Evolutionary conservation across 306 rosid genomes (phyloP).

Genomic region (Cucumis cinereus): DNA sequence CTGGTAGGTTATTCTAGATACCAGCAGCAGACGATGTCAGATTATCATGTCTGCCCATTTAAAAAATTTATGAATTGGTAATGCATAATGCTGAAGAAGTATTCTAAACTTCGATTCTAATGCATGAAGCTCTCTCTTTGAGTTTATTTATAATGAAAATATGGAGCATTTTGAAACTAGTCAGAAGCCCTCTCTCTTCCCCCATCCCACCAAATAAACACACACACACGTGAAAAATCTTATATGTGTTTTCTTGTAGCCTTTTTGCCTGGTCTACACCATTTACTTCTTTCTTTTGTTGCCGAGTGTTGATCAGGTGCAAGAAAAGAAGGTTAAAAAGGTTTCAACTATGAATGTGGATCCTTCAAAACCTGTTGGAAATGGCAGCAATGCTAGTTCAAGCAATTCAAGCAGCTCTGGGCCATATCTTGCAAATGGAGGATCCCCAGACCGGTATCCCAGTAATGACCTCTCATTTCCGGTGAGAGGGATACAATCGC

Average conservation of each 20-base stretch:
- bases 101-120: background rate
- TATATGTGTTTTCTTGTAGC: background rate
- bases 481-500: conserved; percentile 21
- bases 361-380: conserved; percentile 27
- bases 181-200: background rate
- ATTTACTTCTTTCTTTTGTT: background rate
- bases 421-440: conserved; percentile 35
- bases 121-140: background rate
- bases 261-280: background rate
- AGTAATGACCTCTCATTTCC: conserved; percentile 27
- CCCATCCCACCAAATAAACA: background rate
- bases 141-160: background rate
- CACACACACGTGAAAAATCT: background rate
- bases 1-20: background rate
- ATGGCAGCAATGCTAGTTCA: conserved; percentile 31
- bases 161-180: background rate
- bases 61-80: background rate
- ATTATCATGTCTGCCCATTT: background rate
- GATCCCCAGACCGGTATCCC: conserved; percentile 22
- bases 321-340: conserved; percentile 35
- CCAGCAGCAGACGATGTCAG: background rate
- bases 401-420: conserved; percentile 24
- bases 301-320: conserved; percentile 7
- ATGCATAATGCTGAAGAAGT: background rate
- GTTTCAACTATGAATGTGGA: conserved; percentile 40